Evolutionary conservation across 495 filamentous ascomycete genomes (phyloP), one percentile per base, ranked within the genome.

Genomic region (Aspergillus ellipticus): DNA sequence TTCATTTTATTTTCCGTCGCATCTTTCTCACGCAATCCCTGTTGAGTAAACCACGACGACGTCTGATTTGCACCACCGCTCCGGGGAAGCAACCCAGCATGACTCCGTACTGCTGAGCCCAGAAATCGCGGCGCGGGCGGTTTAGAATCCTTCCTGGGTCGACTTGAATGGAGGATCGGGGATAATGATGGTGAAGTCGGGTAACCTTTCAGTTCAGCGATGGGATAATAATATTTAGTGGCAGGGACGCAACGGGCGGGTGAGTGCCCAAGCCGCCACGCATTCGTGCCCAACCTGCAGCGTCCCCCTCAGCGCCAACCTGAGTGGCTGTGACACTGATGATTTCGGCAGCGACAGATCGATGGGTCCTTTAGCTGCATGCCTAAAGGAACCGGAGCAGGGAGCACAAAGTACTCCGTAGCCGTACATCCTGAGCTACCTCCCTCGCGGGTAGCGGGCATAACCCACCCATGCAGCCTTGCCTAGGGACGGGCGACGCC

Each of bases 281-380:
- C 70, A 76, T 76, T 69, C 50, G 48, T 74, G 73, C 73, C 73
- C 73, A 76, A 76, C 73, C 54, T 56, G 54, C 58, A 52, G 52
- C 53, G 21, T 8, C 39, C 16, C 29, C 17, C 29, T 29, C 19
- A 29, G 9, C 29, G 20, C 17, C 28, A 19, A 20, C 33, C 39
- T 56, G 26, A 58, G 53, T 56, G 58, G 55, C 35, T 52, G 53
- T 24, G 21, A 41, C 19, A 33, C 24, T 4, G 35, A n/a, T 4
- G 35, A n/a, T 39, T 39, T 39, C 35, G 35, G 35, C 35, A 39
- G 35, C 35, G 35, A 21, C 11, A 49, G 21, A 17, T 28, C 22
- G 11, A 16, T 31, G 28, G 16, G 42, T 42, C 41, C 31, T 46
- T 51, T 24, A 37, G 22, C 20, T 29, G 50, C 37, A 50, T 28